phyloP scores from a whole-genome alignment of 1,284 basidiomycete species.

The Naganishia liquefaciens region DNA sequence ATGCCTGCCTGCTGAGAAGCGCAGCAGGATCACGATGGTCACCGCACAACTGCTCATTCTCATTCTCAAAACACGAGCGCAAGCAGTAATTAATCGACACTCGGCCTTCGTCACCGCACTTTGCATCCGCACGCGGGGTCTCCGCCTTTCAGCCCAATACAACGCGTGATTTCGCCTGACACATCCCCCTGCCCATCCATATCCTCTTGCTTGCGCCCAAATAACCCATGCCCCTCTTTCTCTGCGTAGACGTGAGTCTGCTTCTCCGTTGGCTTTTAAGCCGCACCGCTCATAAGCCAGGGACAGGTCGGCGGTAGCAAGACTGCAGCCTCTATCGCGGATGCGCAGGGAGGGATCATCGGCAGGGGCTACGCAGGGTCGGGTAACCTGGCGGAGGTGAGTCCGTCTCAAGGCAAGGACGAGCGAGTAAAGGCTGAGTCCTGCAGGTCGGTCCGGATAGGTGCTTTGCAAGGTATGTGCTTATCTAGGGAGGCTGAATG shows the following conservation, averaged over 20 bases:
- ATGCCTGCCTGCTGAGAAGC: not conserved
- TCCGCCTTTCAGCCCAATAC: not conserved
- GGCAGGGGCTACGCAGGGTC: conserved; percentile 67
- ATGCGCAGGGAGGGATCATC: conserved; percentile 61
- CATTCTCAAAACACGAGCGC: too few relatives aligned
- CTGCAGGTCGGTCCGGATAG: conserved; percentile 12
- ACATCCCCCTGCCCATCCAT: too few relatives aligned
- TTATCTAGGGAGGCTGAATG: not conserved
- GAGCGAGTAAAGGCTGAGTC: not conserved
- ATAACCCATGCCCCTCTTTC: not conserved
- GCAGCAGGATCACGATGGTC: not conserved
- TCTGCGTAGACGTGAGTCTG: conserved; percentile 22
- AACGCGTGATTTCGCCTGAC: too few relatives aligned
- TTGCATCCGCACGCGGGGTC: conserved; percentile 14
- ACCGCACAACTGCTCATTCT: not conserved
- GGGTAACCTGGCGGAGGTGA: conserved; percentile 68
- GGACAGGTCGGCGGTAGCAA: conserved; percentile 66
- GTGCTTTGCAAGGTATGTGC: conserved; percentile 10
- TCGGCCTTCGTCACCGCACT: not conserved
- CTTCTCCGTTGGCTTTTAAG: too few relatives aligned
- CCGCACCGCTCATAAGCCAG: too few relatives aligned
- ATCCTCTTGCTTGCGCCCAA: too few relatives aligned
- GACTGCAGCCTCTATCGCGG: conserved; percentile 68
- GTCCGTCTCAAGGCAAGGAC: too few relatives aligned
- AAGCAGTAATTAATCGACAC: too few relatives aligned